phyloP scores from a whole-genome alignment of 371 early-diverging fungal genomes.

The Mucor lusitanicus region DNA sequence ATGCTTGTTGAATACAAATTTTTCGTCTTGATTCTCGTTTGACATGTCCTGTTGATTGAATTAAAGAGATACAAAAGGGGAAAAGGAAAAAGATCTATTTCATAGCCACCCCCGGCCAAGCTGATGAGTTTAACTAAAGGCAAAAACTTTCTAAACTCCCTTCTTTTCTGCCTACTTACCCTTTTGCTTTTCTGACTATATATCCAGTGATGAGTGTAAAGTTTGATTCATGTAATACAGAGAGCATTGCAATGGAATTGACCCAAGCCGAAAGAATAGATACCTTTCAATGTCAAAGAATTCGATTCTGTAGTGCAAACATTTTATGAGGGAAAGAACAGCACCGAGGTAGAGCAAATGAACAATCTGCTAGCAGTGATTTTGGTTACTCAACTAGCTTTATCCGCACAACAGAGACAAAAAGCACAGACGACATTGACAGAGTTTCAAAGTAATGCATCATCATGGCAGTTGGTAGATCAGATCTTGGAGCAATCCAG shows the following conservation, averaged over 20 bases:
- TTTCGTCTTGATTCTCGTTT: conserved; percentile 1
- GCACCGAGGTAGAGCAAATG: not conserved
- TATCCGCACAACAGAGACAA: conserved; percentile 57
- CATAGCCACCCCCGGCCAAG: not conserved
- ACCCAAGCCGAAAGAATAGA: not conserved
- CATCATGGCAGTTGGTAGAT: conserved; percentile 94
- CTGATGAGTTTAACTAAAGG: not conserved
- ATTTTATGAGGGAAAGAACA: conserved; percentile 22
- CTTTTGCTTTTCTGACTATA: not conserved
- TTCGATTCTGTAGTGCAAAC: conserved; percentile 11
- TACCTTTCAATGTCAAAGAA: conserved; percentile 12
- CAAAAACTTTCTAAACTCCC: not conserved
- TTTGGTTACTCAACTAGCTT: not conserved
- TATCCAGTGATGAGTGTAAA: not conserved
- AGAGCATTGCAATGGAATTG: not conserved
- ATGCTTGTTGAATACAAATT: conserved; percentile 29
- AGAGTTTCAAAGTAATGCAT: conserved; percentile 92
- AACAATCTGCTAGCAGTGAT: not conserved
- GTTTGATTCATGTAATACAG: not conserved
- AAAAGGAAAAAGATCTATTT: not conserved
- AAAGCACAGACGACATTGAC: conserved; percentile 74
- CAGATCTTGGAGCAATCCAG: conserved; percentile 83
- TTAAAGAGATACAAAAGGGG: not conserved
- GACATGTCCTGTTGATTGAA: conserved; percentile 4
- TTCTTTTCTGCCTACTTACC: not conserved